Base-by-base conservation (phyloP, 1,139 yeast species). In the Yueomyces sp. region DNA sequence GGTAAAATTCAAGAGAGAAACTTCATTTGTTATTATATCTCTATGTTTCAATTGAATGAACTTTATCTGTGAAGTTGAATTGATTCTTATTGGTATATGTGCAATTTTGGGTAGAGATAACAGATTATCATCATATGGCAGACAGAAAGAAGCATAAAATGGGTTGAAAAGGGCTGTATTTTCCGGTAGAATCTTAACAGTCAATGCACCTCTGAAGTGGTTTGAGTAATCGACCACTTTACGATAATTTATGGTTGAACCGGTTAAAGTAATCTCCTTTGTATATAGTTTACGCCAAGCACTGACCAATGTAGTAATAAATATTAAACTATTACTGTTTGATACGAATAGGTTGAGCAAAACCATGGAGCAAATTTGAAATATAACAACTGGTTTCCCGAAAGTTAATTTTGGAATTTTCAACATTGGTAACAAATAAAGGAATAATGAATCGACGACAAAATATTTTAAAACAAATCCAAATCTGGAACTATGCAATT, bases 111-210 rank as follows among this genome's bases (percentile, higher is more conserved):
- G 56, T 33, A 56, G 49, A 33, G 52, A 51, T n/a, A 54, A 50
- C 32, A 56, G 50, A 35, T 53, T 52, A 9, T 58, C 57, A 7
- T 64, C 62, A 39, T 64, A 49, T 40, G 76, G 76, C 39, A 86
- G 59, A 61, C 97, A 89, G 46, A 70, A 72, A 11, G 76, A 71
- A 36, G 73, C 75, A 39, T 72, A 75, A 50, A 78, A 75, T 1
- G 96, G 96, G 50, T 89, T 86, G 56, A 93, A 67, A 52, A 72
- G 69, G 2, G 94, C 96, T 0, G 94, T 81, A 37, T 95, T 83
- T 58, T 91, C 97, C 0, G 98, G 98, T 37, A 93, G 67, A 51
- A 84, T 84, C 53, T 89, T 83, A 50, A 91, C 81, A 2, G 91
- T 83, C 55, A 84, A 83, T 44, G 76, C 77, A 41, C 97, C 98